phyloP scores from a whole-genome alignment of 352 stramenopile species.

The Globisporangium mamillatum region DNA sequence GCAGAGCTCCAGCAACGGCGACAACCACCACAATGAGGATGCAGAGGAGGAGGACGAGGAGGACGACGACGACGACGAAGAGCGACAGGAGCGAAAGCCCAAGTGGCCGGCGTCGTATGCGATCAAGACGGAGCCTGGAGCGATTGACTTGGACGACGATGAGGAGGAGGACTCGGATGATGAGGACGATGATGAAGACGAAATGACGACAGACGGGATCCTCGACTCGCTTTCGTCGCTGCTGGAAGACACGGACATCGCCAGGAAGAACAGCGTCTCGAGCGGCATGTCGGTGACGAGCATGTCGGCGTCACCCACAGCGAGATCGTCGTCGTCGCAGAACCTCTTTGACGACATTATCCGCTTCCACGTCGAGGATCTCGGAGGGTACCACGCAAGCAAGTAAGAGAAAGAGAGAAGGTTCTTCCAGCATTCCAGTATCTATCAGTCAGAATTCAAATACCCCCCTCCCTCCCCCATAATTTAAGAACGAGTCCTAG shows the following conservation, averaged over 20 bases:
- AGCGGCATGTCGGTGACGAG: background rate
- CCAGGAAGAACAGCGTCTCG: background rate
- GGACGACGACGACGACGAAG: background rate
- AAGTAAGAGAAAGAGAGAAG: background rate
- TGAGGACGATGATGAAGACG: background rate
- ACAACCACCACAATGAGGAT: constrained; percentile 1
- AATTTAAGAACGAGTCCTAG: constrained; percentile 1
- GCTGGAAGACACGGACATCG: constrained; percentile 30
- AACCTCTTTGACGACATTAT: constrained; percentile 43
- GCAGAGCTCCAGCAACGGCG: constrained; percentile 6
- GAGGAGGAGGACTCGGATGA: background rate
- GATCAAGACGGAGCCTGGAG: background rate
- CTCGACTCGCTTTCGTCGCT: constrained; percentile 32
- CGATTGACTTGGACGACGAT: too few species aligned
- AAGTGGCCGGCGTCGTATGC: background rate
- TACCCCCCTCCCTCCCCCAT: background rate
- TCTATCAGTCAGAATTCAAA: constrained; percentile 1
- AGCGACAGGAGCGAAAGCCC: background rate
- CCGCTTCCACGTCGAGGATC: constrained; percentile 39
- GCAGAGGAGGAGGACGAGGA: constrained; percentile 5
- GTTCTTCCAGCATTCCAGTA: background rate
- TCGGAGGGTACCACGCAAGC: constrained; percentile 19
- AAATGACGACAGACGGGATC: constrained; percentile 23
- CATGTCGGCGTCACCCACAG: background rate
- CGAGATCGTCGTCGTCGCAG: background rate